These are phyloP conservation scores for Backusella psychrophila DNA, from an alignment of 192 early-diverging fungal genomes.

Conservation along the genomic window DNA sequence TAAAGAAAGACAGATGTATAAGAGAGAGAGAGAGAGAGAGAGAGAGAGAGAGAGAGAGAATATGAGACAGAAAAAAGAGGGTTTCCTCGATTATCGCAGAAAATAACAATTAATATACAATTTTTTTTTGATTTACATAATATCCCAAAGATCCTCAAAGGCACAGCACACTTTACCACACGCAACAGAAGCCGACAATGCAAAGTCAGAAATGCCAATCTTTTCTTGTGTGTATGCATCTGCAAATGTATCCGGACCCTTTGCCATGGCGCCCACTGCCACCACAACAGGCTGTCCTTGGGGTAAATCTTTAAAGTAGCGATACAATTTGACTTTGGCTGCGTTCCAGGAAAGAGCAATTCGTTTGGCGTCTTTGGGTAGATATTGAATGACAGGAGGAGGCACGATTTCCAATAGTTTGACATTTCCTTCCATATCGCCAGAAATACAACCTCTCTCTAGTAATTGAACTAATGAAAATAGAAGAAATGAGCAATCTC, in stretches of 20 bases:
- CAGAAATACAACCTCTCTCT: constrained; percentile 90
- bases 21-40: background rate
- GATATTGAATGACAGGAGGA: constrained; percentile 90
- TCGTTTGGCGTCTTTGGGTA: constrained; percentile 84
- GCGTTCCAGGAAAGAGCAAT: constrained; percentile 88
- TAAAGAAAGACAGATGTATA: background rate
- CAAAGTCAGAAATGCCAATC: constrained; percentile 92
- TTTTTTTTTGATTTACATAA: constrained; percentile 50
- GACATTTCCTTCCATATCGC: constrained; percentile 67
- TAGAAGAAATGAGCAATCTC: background rate
- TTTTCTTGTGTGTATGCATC: constrained; percentile 93
- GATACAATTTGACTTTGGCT: constrained; percentile 70
- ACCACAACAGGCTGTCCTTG: constrained; percentile 81
- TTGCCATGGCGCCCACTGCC: constrained; percentile 95
- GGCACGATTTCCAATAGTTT: constrained; percentile 94
- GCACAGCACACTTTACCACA: constrained; percentile 91
- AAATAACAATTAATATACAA: background rate
- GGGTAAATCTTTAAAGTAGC: constrained; percentile 69
- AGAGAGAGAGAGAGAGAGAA: background rate
- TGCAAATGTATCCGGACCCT: constrained; percentile 92
- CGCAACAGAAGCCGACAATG: constrained; percentile 92
- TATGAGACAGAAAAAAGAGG: background rate
- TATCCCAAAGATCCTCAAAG: constrained; percentile 87
- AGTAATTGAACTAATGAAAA: constrained; percentile 80
- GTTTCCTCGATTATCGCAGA: background rate